Base-by-base conservation (phyloP, 225 moss, liverwort and hornwort species). In the Sphagnum tenellum region DNA sequence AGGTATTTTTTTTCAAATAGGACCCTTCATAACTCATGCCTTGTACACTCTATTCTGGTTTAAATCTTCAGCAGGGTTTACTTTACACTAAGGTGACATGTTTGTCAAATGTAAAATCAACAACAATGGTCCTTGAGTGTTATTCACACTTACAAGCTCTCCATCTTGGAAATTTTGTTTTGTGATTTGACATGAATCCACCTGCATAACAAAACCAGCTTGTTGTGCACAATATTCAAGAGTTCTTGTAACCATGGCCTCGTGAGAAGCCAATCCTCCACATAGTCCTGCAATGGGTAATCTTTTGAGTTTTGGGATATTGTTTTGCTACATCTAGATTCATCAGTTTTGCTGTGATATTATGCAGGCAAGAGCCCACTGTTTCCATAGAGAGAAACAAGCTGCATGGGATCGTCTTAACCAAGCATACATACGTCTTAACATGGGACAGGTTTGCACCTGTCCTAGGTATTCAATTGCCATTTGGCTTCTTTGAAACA, bases 381-480 rank as follows among this genome's bases (percentile, higher is more conserved):
- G 73, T 65, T 70, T 89, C 75, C 86, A 78, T 61, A 78, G 71
- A 70, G 81, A 90, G 62, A 88, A 70, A 65, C 84, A 87, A 49
- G 77, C 66, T 58, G 73, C 83, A 6, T 62, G 55, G 49, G 73
- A 72, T 13, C 75, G 83, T 56, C 67, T 90, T 45, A 66, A 87
- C n/a, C 77, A 88, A 71, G 89, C 91, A 7, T 71, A 81, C 11
- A 65, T 56, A 50, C 74, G 85, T 50, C 73, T 90, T 44, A 78
- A 66, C 12, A 83, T 73, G 47, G 90, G 96, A 77, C 78, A 88
- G 85, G 92, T 89, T 61, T 50, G 52, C 8, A 55, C 46, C 29
- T 48, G 4, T 3, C 6, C 50, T 52, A 12, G 44, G 47, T 12
- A 10, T 10, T 60, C 3, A 10, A 59, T 44, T 45, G 50, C 52